Evolutionary conservation across 345 rosid genomes (phyloP).

Genomic region (Physaria fendleri): DNA sequence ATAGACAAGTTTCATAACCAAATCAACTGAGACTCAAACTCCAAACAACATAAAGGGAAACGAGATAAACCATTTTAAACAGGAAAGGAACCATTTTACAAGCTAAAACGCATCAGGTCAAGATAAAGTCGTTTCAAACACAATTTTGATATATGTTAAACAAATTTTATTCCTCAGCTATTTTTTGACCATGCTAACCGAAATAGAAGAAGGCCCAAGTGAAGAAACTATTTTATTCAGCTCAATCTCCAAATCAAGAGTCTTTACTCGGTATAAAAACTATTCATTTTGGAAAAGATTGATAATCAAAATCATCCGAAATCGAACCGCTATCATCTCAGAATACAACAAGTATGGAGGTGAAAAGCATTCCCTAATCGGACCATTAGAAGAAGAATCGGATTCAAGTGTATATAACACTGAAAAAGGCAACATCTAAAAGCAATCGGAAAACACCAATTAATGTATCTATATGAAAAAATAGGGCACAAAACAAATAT

Average conservation of each 20-base stretch:
- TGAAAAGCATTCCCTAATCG: neutral
- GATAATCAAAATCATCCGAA: neutral
- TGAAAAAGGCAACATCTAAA: neutral
- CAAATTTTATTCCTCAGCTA: neutral
- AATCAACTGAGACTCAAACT: neutral
- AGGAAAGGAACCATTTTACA: neutral
- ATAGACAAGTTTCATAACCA: no score
- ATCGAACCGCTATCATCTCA: neutral
- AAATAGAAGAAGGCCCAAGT: neutral
- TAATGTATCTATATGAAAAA: neutral
- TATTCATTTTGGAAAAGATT: neutral
- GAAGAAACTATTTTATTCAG: no score
- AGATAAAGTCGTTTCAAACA: neutral
- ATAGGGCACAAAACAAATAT: constrained; percentile 17
- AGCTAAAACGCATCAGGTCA: neutral
- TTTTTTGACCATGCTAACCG: neutral
- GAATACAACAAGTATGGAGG: neutral
- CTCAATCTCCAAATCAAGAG: neutral
- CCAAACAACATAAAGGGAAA: neutral
- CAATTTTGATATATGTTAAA: neutral
- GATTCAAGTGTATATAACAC: neutral
- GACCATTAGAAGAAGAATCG: neutral
- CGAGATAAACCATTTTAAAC: neutral
- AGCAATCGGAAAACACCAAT: neutral
- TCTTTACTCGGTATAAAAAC: neutral